A percentile compares a stretch with the other conserved stretches of the same genome.
phyloP scores from a whole-genome alignment of 1,284 basidiomycete genomes.

The Gymnopus androsaceus region DNA sequence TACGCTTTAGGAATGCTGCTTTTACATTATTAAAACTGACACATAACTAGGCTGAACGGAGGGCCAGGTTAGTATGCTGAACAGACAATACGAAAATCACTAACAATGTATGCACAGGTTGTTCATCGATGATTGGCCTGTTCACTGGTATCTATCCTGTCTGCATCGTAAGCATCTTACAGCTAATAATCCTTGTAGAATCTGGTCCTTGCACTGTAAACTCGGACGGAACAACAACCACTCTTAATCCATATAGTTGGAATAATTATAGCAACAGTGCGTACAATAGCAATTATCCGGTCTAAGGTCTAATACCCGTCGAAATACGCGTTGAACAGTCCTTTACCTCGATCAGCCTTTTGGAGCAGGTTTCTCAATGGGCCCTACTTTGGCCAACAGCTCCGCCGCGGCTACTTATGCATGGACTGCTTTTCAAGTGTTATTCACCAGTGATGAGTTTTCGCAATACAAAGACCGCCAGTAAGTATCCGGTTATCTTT shows the following conservation, averaged over 20 bases:
- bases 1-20: conserved; percentile 31
- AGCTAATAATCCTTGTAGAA: conserved; percentile 25
- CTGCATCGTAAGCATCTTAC: neutral
- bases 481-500: conserved; percentile 22
- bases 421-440: conserved; percentile 40
- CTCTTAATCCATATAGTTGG: conserved; percentile 34
- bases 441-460: conserved; percentile 44
- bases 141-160: conserved; percentile 37
- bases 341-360: conserved; percentile 55
- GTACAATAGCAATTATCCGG: too few species aligned
- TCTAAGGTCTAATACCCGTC: neutral
- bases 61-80: conserved; percentile 49
- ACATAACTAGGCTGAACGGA: conserved; percentile 39
- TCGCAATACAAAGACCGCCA: conserved; percentile 38
- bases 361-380: conserved; percentile 26
- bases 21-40: conserved; percentile 7
- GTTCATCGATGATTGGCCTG: conserved; percentile 50
- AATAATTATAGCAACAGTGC: conserved; percentile 47
- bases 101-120: too few species aligned
- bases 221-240: conserved; percentile 37
- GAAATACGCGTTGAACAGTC: conserved; percentile 25
- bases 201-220: conserved; percentile 48
- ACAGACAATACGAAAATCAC: too few species aligned
- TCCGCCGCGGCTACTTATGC: conserved; percentile 26
- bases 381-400: conserved; percentile 33